Conservation (phyloP, 768 basidiomycete species). For the Rubroboletus satanas region DNA sequence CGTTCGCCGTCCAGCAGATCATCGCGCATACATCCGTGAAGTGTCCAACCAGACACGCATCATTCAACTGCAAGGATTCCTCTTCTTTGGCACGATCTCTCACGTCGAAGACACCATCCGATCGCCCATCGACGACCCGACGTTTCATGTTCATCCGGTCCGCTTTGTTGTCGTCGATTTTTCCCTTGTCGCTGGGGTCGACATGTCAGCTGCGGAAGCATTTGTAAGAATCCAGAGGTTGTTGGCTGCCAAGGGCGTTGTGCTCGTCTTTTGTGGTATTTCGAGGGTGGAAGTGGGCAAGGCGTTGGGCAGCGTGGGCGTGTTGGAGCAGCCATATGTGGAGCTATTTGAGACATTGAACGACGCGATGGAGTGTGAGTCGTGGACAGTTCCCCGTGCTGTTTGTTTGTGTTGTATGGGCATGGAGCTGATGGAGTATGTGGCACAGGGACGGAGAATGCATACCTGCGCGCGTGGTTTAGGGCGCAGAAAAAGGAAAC, state of each 20-base stretch:
- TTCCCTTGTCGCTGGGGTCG: conserved; percentile 80
- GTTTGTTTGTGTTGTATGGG: background rate
- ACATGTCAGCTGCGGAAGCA: conserved; percentile 93
- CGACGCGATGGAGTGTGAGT: conserved; percentile 90
- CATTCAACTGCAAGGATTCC: conserved; percentile 85
- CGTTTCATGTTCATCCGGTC: conserved; percentile 72
- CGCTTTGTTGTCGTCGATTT: conserved; percentile 90
- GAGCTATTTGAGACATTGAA: conserved; percentile 80
- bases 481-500: conserved; percentile 58
- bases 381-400: background rate
- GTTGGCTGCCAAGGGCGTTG: conserved; percentile 68
- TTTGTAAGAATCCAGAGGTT: conserved; percentile 88
- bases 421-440: conserved; percentile 4
- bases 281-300: conserved; percentile 59
- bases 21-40: conserved; percentile 87
- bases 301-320: conserved; percentile 73
- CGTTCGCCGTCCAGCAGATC: conserved; percentile 83
- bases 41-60: conserved; percentile 90
- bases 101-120: conserved; percentile 86
- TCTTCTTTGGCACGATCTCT: conserved; percentile 92
- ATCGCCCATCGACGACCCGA: conserved; percentile 61
- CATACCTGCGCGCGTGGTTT: conserved; percentile 81
- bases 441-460: conserved; percentile 83
- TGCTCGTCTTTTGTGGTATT: conserved; percentile 87
- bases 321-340: conserved; percentile 73